A percentile compares a stretch with the other conserved stretches of the same genome.
Evolutionary conservation across 2,329 filamentous ascomycete species (phyloP).

Genomic region (Exophiala lecanii-corni): DNA sequence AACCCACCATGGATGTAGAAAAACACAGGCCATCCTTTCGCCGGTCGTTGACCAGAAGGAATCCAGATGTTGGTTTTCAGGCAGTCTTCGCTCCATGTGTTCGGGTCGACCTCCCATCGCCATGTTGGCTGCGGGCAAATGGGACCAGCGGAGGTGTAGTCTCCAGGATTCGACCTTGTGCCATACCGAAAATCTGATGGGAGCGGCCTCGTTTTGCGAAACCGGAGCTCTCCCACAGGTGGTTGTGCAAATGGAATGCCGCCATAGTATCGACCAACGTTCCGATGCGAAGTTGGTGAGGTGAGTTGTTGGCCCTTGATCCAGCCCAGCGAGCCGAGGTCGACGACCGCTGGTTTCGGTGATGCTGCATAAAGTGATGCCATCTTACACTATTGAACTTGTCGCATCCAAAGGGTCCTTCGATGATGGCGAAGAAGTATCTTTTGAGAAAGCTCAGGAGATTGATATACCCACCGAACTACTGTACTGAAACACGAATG

Average conservation of each 20-base stretch:
- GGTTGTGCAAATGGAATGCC: constrained; percentile 1
- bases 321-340: not conserved
- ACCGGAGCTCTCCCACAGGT: not conserved
- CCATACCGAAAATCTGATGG: not conserved
- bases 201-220: not conserved
- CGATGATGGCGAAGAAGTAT: too few relatives aligned
- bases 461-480: too few relatives aligned
- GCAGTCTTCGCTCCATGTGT: constrained; percentile 10
- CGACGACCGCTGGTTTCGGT: not conserved
- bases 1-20: constrained; percentile 57
- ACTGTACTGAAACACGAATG: too few relatives aligned
- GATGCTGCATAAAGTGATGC: not conserved
- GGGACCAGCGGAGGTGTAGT: not conserved
- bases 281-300: not conserved
- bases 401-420: too few relatives aligned
- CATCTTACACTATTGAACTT: too few relatives aligned
- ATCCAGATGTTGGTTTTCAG: constrained; percentile 13
- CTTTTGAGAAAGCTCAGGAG: too few relatives aligned
- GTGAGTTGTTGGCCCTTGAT: not conserved
- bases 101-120: not conserved
- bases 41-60: constrained; percentile 3
- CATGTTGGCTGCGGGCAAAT: constrained; percentile 1
- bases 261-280: not conserved
- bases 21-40: constrained; percentile 52
- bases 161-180: not conserved